phyloP scores from a whole-genome alignment of 345 rosid genomes.

The Salix dunnii region DNA sequence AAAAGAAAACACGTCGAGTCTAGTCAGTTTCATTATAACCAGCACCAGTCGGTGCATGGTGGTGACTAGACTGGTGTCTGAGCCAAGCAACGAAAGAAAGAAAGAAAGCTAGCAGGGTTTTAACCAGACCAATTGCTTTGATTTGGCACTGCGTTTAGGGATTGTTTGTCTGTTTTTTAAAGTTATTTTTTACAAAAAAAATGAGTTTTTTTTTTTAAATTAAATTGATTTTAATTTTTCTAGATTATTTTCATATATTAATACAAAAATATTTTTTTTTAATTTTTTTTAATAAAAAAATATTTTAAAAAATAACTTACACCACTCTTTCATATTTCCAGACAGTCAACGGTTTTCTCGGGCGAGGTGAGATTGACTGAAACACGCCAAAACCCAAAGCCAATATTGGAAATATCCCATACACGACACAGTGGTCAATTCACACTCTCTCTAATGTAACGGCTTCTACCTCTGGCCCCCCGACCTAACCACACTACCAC shows the following conservation, averaged over 20 bases:
- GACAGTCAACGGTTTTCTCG: slow-evolving; percentile 57
- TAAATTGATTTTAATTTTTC: no score
- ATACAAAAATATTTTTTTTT: no score
- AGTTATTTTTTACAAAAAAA: no score
- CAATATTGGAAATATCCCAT: slow-evolving; percentile 23
- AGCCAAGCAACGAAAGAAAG: background rate
- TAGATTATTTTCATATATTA: no score
- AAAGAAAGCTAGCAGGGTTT: background rate
- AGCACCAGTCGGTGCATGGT: background rate
- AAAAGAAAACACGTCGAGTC: background rate
- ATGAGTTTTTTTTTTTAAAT: no score
- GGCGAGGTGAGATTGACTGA: slow-evolving; percentile 71
- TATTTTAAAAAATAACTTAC: no score
- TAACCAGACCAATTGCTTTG: slow-evolving; percentile 38
- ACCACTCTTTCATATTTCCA: no score
- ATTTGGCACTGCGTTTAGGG: background rate
- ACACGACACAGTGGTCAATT: background rate
- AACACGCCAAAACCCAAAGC: slow-evolving; percentile 37
- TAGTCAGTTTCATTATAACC: background rate
- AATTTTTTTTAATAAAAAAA: no score
- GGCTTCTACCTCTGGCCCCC: slow-evolving; percentile 5
- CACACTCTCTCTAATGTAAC: slow-evolving; percentile 6
- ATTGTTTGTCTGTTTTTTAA: no score
- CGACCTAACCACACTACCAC: background rate
- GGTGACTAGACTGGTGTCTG: background rate